Conservation (phyloP, 2,329 filamentous ascomycete species). For the Alternaria solani region DNA sequence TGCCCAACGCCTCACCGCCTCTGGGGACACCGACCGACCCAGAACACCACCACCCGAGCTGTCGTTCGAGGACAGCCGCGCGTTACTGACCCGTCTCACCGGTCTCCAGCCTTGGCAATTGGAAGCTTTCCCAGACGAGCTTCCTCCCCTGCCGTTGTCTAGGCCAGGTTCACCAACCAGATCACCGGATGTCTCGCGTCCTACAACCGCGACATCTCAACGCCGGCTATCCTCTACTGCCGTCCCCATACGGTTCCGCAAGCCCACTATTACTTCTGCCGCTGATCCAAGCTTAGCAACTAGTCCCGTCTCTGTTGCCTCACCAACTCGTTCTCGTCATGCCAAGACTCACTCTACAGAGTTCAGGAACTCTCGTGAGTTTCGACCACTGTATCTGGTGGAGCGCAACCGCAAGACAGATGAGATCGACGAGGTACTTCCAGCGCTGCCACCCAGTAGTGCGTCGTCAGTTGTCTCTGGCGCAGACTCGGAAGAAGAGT, state of each 20-base stretch:
- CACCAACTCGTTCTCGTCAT: constrained; percentile 55
- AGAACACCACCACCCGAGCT: constrained; percentile 42
- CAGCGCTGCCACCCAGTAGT: constrained; percentile 60
- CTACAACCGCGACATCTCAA: constrained; percentile 25
- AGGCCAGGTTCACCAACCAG: constrained; percentile 41
- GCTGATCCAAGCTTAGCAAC: constrained; percentile 41
- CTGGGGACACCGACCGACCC: constrained; percentile 36
- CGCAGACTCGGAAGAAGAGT: constrained; percentile 55
- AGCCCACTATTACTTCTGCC: constrained; percentile 57
- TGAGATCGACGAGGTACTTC: constrained; percentile 54
- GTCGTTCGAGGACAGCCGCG: constrained; percentile 44
- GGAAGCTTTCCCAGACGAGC: constrained; percentile 47
- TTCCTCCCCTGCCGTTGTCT: constrained; percentile 44
- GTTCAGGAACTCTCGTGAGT: constrained; percentile 68
- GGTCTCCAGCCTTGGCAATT: constrained; percentile 47
- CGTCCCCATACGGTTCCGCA: constrained; percentile 64
- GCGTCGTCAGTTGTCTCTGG: constrained; percentile 49
- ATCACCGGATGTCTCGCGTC: constrained; percentile 34
- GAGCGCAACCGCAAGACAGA: constrained; percentile 63
- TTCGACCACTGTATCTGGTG: constrained; percentile 83
- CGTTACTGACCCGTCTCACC: constrained; percentile 45
- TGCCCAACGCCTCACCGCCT: constrained; percentile 31
- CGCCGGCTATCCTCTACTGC: constrained; percentile 55
- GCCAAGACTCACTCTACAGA: constrained; percentile 60
- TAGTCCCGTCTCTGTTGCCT: constrained; percentile 44